Evolutionary conservation across 306 rosid species (phyloP).

Genomic region (Trichosanthes truncata): DNA sequence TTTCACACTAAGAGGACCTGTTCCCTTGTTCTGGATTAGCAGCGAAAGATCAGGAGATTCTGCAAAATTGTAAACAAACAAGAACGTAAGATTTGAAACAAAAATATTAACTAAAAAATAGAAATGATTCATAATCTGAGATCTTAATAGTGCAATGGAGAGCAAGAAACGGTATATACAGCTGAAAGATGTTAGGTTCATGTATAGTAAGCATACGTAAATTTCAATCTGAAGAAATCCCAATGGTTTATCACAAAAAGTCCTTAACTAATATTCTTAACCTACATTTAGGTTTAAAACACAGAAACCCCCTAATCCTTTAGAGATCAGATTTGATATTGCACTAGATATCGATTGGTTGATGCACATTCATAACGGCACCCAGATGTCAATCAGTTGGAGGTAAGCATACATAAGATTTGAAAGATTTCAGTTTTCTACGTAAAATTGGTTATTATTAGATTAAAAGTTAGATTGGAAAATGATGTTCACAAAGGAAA

Average conservation of each 20-base stretch:
- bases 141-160: background rate
- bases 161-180: background rate
- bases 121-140: background rate
- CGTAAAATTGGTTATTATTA: background rate
- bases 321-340: background rate
- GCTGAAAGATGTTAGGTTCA: background rate
- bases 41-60: slow-evolving; percentile 36
- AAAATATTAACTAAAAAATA: background rate
- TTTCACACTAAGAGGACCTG: slow-evolving; percentile 16
- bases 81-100: background rate
- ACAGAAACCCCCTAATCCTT: background rate
- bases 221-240: background rate
- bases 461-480: background rate
- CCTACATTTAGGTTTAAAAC: background rate
- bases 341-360: background rate
- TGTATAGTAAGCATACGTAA: background rate
- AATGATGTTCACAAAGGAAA: background rate
- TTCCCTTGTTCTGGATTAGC: slow-evolving; percentile 42
- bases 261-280: background rate
- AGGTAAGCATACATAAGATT: background rate
- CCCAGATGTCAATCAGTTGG: background rate
- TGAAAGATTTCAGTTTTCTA: background rate
- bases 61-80: slow-evolving; percentile 16
- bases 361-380: background rate
- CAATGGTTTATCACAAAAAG: background rate